These are phyloP conservation scores for Gossypium schwendimanii DNA, from an alignment of 441 rosid species.

Conservation along the genomic window DNA sequence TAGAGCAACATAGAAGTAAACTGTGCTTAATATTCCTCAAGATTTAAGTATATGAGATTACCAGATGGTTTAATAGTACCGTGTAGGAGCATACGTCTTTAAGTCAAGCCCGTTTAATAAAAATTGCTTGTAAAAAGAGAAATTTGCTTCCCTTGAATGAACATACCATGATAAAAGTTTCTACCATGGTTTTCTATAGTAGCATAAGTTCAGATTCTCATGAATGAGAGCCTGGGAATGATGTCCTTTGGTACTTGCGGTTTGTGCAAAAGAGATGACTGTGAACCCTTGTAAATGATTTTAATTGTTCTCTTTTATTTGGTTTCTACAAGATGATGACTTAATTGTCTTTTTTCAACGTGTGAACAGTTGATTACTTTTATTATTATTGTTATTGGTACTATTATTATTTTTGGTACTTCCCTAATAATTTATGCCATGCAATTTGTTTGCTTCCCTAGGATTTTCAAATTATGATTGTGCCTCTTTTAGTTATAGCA, in stretches of 20 bases:
- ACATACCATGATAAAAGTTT: background rate
- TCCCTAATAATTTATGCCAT: background rate
- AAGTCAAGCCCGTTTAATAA: background rate
- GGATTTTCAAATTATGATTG: background rate
- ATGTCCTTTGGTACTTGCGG: background rate
- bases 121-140: background rate
- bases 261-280: background rate
- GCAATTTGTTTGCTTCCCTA: slow-evolving; percentile 7
- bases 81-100: background rate
- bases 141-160: background rate
- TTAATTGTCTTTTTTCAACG: background rate
- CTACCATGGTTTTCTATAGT: background rate
- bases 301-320: background rate
- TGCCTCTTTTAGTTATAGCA: background rate
- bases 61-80: background rate
- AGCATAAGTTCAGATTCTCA: background rate
- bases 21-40: background rate
- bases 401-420: background rate
- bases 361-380: background rate
- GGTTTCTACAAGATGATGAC: background rate
- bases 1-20: background rate
- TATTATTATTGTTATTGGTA: background rate
- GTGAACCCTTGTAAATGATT: background rate
- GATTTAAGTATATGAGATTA: background rate
- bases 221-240: background rate